Evolutionary conservation across 2,329 filamentous ascomycete species (phyloP), one percentile per base, ranked within the genome.

Genomic region (Colletotrichum sp.): DNA sequence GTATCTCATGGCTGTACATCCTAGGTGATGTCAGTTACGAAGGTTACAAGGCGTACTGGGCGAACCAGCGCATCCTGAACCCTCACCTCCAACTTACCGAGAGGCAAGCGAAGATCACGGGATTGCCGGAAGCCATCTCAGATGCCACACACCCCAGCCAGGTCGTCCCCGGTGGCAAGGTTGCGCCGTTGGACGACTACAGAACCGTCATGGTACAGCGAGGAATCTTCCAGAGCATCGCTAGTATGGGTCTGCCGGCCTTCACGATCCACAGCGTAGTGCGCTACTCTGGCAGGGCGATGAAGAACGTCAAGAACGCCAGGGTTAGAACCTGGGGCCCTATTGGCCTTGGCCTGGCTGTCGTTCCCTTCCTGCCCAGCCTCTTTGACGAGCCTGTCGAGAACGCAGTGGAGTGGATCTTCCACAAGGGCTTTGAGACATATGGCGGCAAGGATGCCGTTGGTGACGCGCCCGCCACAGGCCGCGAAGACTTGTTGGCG

Each of bases 221-320:
- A 78, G 96, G 92, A 3, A 90, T 98, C 26, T 99, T 99, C 86
- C 97, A 99, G 86, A 92, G 92, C 78, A 77, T 99, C 64, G 97
- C 97, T 0, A 95, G 93, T 81, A 99, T 99, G 97, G 97, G 95
- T 3, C 85, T 99, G 79, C 97, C 96, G 1, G 96, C 96, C 0
- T 95, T 98, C 78, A 98, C 96, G 0, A 98, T 99, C 74, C 96
- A 98, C 85, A 96, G 94, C 77, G 94, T 99, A 8, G 97, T 99
- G 68, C 92, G 93, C 77, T 98, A 99, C 82, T 96, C 95, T 1
- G 96, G 97, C 1, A 89, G 89, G 52, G 95, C 95, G n/a, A 84
- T 99, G 88, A 98, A 96, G 87, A 89, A 95, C 80, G 89, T 89
- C 24, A 96, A 97, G 89, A 98, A 94, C 82, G 88, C 90, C 75